Evolutionary conservation across 2,329 filamentous ascomycete species (phyloP), one percentile per base, ranked within the genome.

Genomic region (Aphanocladium album): DNA sequence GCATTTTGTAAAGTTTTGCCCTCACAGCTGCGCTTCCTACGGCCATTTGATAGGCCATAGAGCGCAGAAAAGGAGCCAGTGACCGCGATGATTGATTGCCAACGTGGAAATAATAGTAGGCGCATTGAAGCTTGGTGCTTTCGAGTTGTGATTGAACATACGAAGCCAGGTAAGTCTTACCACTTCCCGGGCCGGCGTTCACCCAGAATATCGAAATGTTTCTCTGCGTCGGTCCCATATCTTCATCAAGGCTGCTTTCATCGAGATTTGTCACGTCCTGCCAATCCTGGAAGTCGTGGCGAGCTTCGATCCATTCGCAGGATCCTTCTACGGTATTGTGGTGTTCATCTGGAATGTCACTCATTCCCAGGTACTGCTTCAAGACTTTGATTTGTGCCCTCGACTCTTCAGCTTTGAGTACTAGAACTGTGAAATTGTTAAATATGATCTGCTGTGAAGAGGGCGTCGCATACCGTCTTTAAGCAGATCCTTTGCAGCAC

Each of bases 41-140:
- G 12, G 73, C 71, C 71, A 76, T 73, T 59, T 76, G 73, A 49
- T 64, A 70, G 1, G 71, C 70, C 4, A 74, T 62, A 0, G 72
- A 72, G 25, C 68, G 56, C 3, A 70, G 41, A 11, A 65, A 65
- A 2, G 49, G 52, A 1, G 54, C 62, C 0, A 69, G 45, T 1
- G 65, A 63, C 11, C 57, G 47, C 7, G 62, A 51, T 1, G 30
- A 47, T 11, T 65, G 64, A 16, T 64, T 61, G 0, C 65, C 65
- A 5, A 64, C 43, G 16, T 65, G 64, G 33, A 70, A 70, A 47
- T 64, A 66, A 45, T 69, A 64, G 14, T 54, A 63, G 2, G 60
- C 47, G 53, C 41, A 61, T 5, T 63, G 41, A 3, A 46, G 12
- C 12, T 9, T 16, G n/a, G 1, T 35, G 25, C 12, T 35, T 33